Percentiles rank a stretch among this genome's conserved stretches.
Evolutionary conservation across 164 flowering plant genomes (phyloP).

Genomic region (Nymphaea thermarum): DNA sequence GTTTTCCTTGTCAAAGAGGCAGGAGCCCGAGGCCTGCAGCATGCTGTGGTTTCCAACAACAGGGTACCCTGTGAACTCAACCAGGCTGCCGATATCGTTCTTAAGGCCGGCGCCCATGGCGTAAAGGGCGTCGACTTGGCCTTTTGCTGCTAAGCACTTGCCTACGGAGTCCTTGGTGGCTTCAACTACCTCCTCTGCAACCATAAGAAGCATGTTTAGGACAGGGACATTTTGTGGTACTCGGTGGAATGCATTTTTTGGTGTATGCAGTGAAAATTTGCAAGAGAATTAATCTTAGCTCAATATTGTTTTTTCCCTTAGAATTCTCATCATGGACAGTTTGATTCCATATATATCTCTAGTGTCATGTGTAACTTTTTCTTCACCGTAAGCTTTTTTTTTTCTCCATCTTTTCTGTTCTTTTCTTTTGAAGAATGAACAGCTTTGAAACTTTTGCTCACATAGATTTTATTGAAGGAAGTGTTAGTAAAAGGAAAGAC

Average conservation of each 20-base stretch:
- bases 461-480: too few species aligned
- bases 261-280: too few species aligned
- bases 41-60: not conserved
- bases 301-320: slow-evolving; percentile 12
- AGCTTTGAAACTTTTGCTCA: too few species aligned
- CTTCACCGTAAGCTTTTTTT: too few species aligned
- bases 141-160: not conserved
- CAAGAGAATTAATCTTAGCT: slow-evolving; percentile 7
- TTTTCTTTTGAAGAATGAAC: too few species aligned
- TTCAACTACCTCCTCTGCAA: not conserved
- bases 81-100: not conserved
- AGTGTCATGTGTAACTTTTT: too few species aligned
- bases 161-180: not conserved
- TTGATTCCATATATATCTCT: too few species aligned
- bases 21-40: not conserved
- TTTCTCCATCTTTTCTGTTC: too few species aligned
- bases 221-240: not conserved
- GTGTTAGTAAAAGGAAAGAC: too few species aligned
- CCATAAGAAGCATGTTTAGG: not conserved
- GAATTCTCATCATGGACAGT: too few species aligned
- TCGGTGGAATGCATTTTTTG: not conserved
- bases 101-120: not conserved
- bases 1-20: not conserved
- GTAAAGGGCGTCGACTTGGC: not conserved
- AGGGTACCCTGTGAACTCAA: not conserved